phyloP scores from a whole-genome alignment of 2,329 filamentous ascomycete species.

The Sarocladium oryzae region DNA sequence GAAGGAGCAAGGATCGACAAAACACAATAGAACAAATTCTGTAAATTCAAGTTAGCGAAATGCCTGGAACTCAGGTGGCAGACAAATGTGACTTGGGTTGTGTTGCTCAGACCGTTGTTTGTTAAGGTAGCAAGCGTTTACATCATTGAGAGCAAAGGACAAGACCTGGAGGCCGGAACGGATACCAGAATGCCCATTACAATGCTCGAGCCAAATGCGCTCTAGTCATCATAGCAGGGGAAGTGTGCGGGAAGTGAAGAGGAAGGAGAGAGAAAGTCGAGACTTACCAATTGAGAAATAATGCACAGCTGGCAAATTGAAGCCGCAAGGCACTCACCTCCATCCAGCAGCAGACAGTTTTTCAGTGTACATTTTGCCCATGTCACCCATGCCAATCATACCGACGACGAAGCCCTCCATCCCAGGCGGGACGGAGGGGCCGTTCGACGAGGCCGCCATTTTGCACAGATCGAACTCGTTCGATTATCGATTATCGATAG shows the following conservation, averaged over 20 bases:
- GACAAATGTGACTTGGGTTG: conserved; percentile 9
- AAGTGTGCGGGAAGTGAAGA: conserved; percentile 17
- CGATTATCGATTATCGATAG: background rate
- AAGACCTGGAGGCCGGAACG: conserved; percentile 67
- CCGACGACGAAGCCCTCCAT: conserved; percentile 74
- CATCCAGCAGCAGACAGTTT: conserved; percentile 85
- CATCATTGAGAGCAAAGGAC: conserved; percentile 82
- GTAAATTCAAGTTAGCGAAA: background rate
- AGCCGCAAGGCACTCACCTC: conserved; percentile 59
- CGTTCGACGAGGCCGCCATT: background rate
- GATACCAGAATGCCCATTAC: conserved; percentile 53
- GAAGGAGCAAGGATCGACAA: too few species aligned
- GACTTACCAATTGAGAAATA: conserved; percentile 30
- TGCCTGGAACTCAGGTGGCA: conserved; percentile 10
- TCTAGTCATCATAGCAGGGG: conserved; percentile 89
- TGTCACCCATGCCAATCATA: conserved; percentile 98
- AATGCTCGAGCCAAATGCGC: conserved; percentile 99
- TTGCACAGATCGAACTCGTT: background rate
- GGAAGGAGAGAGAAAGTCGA: conserved; percentile 8
- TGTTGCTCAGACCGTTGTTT: conserved; percentile 72
- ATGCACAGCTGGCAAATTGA: background rate
- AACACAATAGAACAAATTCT: background rate
- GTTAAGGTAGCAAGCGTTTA: conserved; percentile 97
- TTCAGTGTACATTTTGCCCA: conserved; percentile 97
- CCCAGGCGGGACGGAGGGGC: conserved; percentile 28